These are phyloP conservation scores for Aspergillus calidoustus DNA, from an alignment of 2,329 filamentous ascomycete genomes.

Conservation along the genomic window DNA sequence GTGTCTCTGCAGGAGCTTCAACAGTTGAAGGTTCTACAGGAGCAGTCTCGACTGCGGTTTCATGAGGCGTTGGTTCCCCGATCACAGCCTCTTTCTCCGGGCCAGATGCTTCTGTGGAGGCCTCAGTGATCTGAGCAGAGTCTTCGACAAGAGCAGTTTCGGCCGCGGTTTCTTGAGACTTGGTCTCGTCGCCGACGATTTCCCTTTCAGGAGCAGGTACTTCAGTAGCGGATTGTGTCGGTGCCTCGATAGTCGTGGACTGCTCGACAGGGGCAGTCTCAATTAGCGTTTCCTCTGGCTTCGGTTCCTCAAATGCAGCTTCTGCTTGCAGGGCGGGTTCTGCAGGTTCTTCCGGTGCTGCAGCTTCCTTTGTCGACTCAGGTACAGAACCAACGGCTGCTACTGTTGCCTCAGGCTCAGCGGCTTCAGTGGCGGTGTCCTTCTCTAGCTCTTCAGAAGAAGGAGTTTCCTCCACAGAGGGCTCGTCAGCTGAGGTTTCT, in stretches of 20 bases:
- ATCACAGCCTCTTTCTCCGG: too few relatives aligned
- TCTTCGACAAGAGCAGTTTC: not conserved
- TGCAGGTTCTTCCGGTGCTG: not conserved
- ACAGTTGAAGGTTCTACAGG: not conserved
- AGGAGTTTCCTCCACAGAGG: not conserved
- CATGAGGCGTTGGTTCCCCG: not conserved
- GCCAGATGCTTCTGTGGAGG: too few relatives aligned
- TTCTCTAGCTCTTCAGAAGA: not conserved
- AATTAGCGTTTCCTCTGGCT: constrained; percentile 11
- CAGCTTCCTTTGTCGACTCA: constrained; percentile 14
- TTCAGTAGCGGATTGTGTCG: not conserved
- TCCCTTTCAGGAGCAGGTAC: constrained; percentile 2
- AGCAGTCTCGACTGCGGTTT: not conserved
- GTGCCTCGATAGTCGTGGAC: not conserved
- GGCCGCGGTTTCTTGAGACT: not conserved
- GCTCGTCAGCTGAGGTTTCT: constrained; percentile 1
- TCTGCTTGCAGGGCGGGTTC: constrained; percentile 11
- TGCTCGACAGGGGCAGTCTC: constrained; percentile 3
- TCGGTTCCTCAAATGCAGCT: constrained; percentile 17
- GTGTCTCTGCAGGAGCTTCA: not conserved
- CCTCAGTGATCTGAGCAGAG: too few relatives aligned
- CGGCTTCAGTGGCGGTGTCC: not conserved
- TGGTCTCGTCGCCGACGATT: not conserved
- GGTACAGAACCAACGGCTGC: not conserved
- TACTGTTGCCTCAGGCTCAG: not conserved